phyloP scores from a whole-genome alignment of 345 rosid species.

The Gossypium ekmanianum region DNA sequence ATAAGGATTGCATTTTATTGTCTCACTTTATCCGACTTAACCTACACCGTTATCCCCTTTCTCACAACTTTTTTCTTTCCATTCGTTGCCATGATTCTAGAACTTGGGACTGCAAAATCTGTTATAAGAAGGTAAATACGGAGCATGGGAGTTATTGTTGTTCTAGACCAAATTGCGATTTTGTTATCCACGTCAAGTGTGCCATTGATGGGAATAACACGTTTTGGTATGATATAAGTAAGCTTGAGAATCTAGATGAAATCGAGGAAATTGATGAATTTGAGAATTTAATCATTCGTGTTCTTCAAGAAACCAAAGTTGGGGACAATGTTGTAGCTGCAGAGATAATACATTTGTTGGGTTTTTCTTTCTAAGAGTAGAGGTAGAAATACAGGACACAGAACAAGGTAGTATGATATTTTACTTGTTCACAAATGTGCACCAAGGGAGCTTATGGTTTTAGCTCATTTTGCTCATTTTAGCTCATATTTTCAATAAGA shows the following conservation, averaged over 20 bases:
- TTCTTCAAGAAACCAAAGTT: not conserved
- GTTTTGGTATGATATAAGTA: not conserved
- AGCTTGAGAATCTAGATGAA: not conserved
- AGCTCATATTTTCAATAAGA: too few species aligned
- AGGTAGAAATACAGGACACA: too few species aligned
- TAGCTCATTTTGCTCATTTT: too few species aligned
- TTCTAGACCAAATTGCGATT: not conserved
- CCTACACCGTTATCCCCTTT: not conserved
- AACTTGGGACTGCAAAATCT: not conserved
- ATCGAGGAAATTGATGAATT: not conserved
- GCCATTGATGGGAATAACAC: not conserved
- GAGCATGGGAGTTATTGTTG: slow-evolving; percentile 5
- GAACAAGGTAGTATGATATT: too few species aligned
- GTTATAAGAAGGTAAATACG: not conserved
- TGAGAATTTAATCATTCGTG: not conserved
- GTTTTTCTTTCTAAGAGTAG: too few species aligned
- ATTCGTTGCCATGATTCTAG: not conserved
- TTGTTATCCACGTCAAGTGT: slow-evolving; percentile 19
- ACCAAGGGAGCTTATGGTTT: too few species aligned
- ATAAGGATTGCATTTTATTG: not conserved
- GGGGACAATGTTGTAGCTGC: slow-evolving; percentile 1
- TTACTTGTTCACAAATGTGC: too few species aligned
- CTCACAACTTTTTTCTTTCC: not conserved
- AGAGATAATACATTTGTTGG: not conserved
- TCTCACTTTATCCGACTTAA: not conserved